Base-by-base conservation (phyloP, 2,329 filamentous ascomycete genomes). In the Thermochaetoides dissita region DNA sequence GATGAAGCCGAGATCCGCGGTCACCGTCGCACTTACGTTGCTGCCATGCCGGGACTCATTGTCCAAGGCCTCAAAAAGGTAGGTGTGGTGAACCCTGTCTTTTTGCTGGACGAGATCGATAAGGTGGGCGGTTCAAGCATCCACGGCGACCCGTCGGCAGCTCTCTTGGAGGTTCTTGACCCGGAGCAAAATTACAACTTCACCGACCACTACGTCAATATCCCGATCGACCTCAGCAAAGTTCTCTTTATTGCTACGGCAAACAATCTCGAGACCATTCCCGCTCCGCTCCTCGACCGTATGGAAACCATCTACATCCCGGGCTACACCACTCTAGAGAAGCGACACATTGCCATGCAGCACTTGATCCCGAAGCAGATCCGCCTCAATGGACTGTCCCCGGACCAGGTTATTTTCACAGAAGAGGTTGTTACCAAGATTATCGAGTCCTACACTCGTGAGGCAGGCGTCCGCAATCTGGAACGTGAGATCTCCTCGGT, bases 351-450 rank as follows among this genome's bases (percentile, higher is more conserved):
- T 57, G 89, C 91, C 10, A 79, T 79, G 53, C 81, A 83, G 53
- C 91, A 98, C 61, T 70, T 98, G n/a, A 80, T 98, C 12, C 91
- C 91, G 9, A 98, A 96, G 66, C 91, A 98, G 60, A 81, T 96
- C 54, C 79, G 79, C 39, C 82, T 84, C 42, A 98, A 98, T 57
- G 91, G 91, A 28, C 75, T 98, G 40, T 69, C 70, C 38, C 68
- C 79, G 28, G 78, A 80, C 37, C 82, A 94, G 53, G 74, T 98
- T 38, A 63, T 71, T 33, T 78, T 98, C 48, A 76, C 76, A 36
- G 79, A 85, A 46, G 83, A 89, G 30, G 88, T 95, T 3, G 74
- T 98, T 43, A 86, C 89, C 61, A 94, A 93, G 61, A 86, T 95
- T 51, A 96, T 96, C 54, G 91, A 91, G 55, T 81, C 83, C 29